Conservation (phyloP, 805 yeast species). For the Candida tallmaniae region DNA sequence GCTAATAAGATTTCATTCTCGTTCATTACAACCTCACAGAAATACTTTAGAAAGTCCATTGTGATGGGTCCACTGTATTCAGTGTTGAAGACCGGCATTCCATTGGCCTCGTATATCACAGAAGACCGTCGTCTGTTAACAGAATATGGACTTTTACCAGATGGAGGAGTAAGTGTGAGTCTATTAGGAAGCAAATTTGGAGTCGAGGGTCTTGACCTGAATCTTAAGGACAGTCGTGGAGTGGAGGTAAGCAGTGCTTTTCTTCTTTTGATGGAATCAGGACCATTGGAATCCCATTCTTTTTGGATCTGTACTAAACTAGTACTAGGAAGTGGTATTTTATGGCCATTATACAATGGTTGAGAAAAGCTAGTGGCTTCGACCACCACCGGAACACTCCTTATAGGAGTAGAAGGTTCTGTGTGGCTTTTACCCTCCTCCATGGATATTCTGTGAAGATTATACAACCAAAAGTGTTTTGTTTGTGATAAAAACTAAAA, state of each 20-base stretch:
- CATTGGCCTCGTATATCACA: slow-evolving; percentile 17
- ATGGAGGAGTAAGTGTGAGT: slow-evolving; percentile 4
- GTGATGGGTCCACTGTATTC: slow-evolving; percentile 35
- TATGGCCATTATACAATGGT: too few relatives aligned
- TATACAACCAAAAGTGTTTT: too few relatives aligned
- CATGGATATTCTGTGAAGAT: too few relatives aligned
- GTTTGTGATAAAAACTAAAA: too few relatives aligned
- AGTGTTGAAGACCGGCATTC: slow-evolving; percentile 21
- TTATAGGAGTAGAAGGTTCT: slow-evolving; percentile 19
- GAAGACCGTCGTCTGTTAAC: slow-evolving; percentile 26
- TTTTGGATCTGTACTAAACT: slow-evolving; percentile 2
- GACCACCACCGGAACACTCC: slow-evolving; percentile 4
- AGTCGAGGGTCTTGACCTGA: slow-evolving; percentile 5
- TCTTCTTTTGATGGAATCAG: not conserved
- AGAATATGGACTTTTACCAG: slow-evolving; percentile 3
- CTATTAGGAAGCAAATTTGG: not conserved
- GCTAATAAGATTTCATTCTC: not conserved
- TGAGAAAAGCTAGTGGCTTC: too few relatives aligned
- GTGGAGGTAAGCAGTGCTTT: slow-evolving; percentile 2
- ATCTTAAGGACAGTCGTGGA: slow-evolving; percentile 4
- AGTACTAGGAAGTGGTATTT: slow-evolving; percentile 1
- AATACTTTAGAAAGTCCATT: slow-evolving; percentile 30
- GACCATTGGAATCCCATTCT: slow-evolving; percentile 1
- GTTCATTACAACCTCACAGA: slow-evolving; percentile 25
- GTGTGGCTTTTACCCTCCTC: too few relatives aligned